Conservation (phyloP, 1,284 basidiomycete species). For the Rhodotorula sp. region DNA sequence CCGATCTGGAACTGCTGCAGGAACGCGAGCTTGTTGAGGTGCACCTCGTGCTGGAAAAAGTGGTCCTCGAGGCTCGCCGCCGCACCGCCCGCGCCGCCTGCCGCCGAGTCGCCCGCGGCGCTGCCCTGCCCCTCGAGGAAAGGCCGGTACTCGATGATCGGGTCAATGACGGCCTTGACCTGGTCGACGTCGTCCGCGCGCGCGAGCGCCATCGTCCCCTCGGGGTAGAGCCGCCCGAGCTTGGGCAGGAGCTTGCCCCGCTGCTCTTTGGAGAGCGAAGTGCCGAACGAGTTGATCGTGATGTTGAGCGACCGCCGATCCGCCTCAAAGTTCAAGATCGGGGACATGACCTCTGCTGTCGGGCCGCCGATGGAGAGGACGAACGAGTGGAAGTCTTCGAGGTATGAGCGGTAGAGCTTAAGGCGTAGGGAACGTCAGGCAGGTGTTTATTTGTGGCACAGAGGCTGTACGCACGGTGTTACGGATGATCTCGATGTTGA, state of each 20-base stretch:
- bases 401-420: slow-evolving; percentile 93
- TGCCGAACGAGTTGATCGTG: slow-evolving; percentile 98
- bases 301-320: slow-evolving; percentile 97
- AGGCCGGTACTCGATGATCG: slow-evolving; percentile 80
- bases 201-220: slow-evolving; percentile 91
- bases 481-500: slow-evolving; percentile 99
- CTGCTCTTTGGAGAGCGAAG: slow-evolving; percentile 91
- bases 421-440: not conserved
- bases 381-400: slow-evolving; percentile 94
- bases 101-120: slow-evolving; percentile 39
- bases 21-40: slow-evolving; percentile 89
- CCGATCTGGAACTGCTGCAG: slow-evolving; percentile 78
- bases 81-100: slow-evolving; percentile 45
- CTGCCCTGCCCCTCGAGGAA: slow-evolving; percentile 65
- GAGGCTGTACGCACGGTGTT: slow-evolving; percentile 64
- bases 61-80: slow-evolving; percentile 75
- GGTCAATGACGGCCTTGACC: slow-evolving; percentile 84
- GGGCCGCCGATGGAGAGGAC: slow-evolving; percentile 76
- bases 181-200: slow-evolving; percentile 94
- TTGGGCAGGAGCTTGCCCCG: slow-evolving; percentile 93
- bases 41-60: slow-evolving; percentile 92
- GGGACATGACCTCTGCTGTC: slow-evolving; percentile 85
- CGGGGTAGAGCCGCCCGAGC: slow-evolving; percentile 91
- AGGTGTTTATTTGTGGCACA: not conserved
- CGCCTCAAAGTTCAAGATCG: slow-evolving; percentile 91